A percentile compares a stretch with the other conserved stretches of the same genome.
phyloP scores from a whole-genome alignment of 345 rosid genomes.

The Schrenkiella parvula region DNA sequence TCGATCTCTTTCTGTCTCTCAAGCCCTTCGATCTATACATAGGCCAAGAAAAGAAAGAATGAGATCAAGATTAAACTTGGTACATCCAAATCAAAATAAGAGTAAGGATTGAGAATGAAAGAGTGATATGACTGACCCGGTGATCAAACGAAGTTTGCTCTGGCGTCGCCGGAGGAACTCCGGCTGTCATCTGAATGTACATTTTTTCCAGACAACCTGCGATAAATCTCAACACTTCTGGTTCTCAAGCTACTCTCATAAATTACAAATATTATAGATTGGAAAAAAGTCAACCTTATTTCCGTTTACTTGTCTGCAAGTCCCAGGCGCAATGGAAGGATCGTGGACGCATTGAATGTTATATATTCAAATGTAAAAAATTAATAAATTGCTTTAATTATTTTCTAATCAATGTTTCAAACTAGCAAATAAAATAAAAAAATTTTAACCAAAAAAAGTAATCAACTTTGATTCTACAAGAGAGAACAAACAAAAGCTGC shows the following conservation, averaged over 20 bases:
- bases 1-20: slow-evolving; percentile 54
- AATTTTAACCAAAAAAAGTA: not conserved
- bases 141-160: slow-evolving; percentile 30
- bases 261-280: not conserved
- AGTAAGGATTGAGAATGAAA: not conserved
- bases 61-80: not conserved
- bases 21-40: slow-evolving; percentile 4
- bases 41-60: not conserved
- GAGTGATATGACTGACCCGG: slow-evolving; percentile 14
- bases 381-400: not conserved
- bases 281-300: slow-evolving; percentile 2
- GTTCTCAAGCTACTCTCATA: not conserved
- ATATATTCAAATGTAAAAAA: not conserved
- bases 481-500: not conserved
- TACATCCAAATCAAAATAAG: not conserved
- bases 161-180: slow-evolving; percentile 18
- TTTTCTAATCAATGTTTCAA: slow-evolving; percentile 3
- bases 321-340: slow-evolving; percentile 15
- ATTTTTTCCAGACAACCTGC: slow-evolving; percentile 13
- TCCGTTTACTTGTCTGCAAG: slow-evolving; percentile 25
- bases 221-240: not conserved
- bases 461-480: not conserved
- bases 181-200: slow-evolving; percentile 30
- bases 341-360: slow-evolving; percentile 22
- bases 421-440: not conserved